Base-by-base conservation (phyloP, 495 filamentous ascomycete species). In the Penicillium cataractarum region DNA sequence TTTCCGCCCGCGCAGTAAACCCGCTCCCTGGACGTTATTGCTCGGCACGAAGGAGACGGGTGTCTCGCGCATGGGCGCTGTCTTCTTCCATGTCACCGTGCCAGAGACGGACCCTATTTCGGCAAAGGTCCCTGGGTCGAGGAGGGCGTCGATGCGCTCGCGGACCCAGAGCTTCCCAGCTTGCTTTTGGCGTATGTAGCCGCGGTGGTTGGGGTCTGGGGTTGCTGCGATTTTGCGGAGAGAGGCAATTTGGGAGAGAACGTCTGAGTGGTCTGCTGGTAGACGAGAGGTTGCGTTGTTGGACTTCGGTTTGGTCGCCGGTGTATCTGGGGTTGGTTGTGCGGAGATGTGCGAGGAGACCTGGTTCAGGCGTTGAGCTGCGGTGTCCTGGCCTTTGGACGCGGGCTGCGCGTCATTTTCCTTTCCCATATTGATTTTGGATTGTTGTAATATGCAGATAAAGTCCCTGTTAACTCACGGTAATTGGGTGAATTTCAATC, bases 131-230 rank as follows among this genome's bases (percentile, higher is more conserved):
- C 75, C 77, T 21, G 67, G 67, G 60, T 89, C 85, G 9, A 89
- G 76, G 4, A 88, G 77, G 17, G 76, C 66, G 13, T 85, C 77
- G 19, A 89, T 81, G 2, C 85, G 78, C 58, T 89, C 85, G 15
- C 85, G 80, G 0, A 87, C 85, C 85, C 85, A 88, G n/a, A 89
- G 76, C 67, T 88, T 89, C 3, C 86, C 86, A 2, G 84, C 81
- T 76, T 85, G 76, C 55, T 87, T 86, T 68, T 89, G 85, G 1
- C 84, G 79, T 15, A 83, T 63, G 55, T 87, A 88, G 17, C 85
- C 85, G 53, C 81, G 76, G 61, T 82, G 80, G 22, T 74, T 80
- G 2, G 74, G 68, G 51, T 87, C 78, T 10, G 85, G 84, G 0
- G 77, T 86, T 37, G 72, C 72, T 8, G 86, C 85, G 39, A 87